Percentiles rank a stretch among this genome's conserved stretches.
phyloP scores from a whole-genome alignment of 148 eudicot species.

The Rhododendron henanense region DNA sequence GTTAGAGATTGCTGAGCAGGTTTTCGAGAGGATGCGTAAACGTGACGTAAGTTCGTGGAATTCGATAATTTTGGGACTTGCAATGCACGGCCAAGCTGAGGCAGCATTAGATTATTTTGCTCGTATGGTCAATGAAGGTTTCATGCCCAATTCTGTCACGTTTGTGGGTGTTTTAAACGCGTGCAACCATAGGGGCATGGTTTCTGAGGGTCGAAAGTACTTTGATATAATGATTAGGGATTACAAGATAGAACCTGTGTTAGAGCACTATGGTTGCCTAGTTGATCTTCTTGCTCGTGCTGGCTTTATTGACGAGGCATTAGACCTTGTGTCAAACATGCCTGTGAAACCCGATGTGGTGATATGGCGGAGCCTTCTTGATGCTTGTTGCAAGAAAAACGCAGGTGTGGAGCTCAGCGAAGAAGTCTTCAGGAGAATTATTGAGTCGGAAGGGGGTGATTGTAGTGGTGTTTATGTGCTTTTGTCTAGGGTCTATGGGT shows the following conservation, averaged over 20 bases:
- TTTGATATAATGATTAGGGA: constrained; percentile 50
- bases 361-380: constrained; percentile 78
- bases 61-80: constrained; percentile 60
- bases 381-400: constrained; percentile 61
- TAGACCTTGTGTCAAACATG: constrained; percentile 55
- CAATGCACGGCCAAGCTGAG: constrained; percentile 48
- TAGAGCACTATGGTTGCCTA: constrained; percentile 77
- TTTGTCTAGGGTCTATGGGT: constrained; percentile 65
- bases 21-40: constrained; percentile 49
- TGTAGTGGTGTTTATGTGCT: constrained; percentile 67
- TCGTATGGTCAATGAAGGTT: constrained; percentile 38
- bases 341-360: constrained; percentile 72
- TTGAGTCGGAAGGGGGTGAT: constrained; percentile 39
- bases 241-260: constrained; percentile 53
- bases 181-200: constrained; percentile 67
- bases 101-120: constrained; percentile 43
- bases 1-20: constrained; percentile 47
- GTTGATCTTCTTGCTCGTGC: constrained; percentile 78
- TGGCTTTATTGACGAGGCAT: constrained; percentile 55
- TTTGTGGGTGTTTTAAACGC: constrained; percentile 65
- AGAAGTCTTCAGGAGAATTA: constrained; percentile 50
- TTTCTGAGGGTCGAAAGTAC: constrained; percentile 48
- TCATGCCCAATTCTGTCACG: constrained; percentile 64
- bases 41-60: constrained; percentile 74
- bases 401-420: constrained; percentile 50